Base-by-base conservation (phyloP, 164 flowering plant genomes). In the Nelumbo lutea region DNA sequence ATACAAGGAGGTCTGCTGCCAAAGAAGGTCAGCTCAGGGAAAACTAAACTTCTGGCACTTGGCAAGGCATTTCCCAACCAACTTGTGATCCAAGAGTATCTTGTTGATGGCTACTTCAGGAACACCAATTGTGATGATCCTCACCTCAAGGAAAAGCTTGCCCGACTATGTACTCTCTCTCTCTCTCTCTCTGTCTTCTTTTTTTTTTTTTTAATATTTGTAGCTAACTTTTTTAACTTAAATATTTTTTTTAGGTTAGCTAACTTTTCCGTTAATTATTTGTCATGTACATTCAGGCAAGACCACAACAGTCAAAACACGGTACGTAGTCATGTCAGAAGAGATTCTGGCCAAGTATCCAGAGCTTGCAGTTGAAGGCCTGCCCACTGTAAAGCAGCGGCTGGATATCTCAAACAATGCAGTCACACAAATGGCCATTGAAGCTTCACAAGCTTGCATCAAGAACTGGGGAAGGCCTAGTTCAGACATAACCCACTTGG, bases 21-120 rank as follows among this genome's bases (percentile, higher is more conserved):
- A 13, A 82, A 69, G 83, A 78, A 67, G 75, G 78, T 81, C 38
- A 82, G 4, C 44, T 82, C 87, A 42, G 93, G 92, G 5, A 96
- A 86, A 79, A 88, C 98, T 13, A 83, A 90, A 1, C 76, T 96
- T 70, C 76, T 96, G 47, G 94, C 95, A 62, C 88, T 96, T 13
- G 99, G 98, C 42, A 96, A 93, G 80, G 99, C 96, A 14, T 93
- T 96, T 71, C 98, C 99, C 75, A 87, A 82, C 78, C 97, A 90
- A 78, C 96, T 90, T 61, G 93, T 96, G 58, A 88, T 96, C 90
- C 99, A 93, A 67, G 97, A 96, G 50, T 83, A 86, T 64, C 82
- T 96, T 41, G 99, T 89, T 58, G 99, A 93, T 82, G 98, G 91
- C 11, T 96, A 89, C 75, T 92, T 96, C 85, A 89, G 67, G 76